Evolutionary conservation across 2,329 filamentous ascomycete species (phyloP), one percentile per base, ranked within the genome.

Genomic region (Fusarium sororula): DNA sequence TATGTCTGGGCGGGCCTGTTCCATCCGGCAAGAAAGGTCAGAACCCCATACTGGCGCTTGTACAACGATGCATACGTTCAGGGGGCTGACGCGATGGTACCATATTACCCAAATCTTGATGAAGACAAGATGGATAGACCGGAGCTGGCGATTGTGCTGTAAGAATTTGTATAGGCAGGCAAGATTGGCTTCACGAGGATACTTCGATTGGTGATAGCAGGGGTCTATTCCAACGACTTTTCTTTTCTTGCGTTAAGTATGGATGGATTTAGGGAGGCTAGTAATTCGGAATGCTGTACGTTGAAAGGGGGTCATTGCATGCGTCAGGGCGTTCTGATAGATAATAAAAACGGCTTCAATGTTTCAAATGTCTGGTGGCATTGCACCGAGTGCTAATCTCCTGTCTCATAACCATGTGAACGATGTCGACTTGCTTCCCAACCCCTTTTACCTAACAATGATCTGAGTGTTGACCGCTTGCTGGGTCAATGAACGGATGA

Each of bases 61-160:
- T 98, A 98, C 85, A 99, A 99, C 79, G 95, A 98, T 82, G 94
- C 95, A 7, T 99, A 99, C 81, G 96, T 98, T 54, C 94, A 97
- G 80, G 91, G 90, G 38, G 96, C 96, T 24, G 96, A 99, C 83
- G 91, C 94, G 35, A 97, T 99, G 91, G 93, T 99, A 63, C 97
- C 96, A 5, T 98, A 98, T 80, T 99, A 98, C 81, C 96, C 96
- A 3, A 92, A 93, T 74, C 84, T 98, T 73, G 93, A 93, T 63
- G 94, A 96, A 70, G 93, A 96, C 74, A 91, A 90, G 66, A 85
- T 96, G 79, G 91, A 93, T 78, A 88, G 95, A 79, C 90, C 92
- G 47, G 95, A 98, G 84, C 82, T 98, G 82, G 91, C 90, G 15
- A 96, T 98, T 82, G 89, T 97, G 77, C 86, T 97, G 81, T 97